Evolutionary conservation across 306 rosid species (phyloP).

Genomic region (Glycine latifolia): DNA sequence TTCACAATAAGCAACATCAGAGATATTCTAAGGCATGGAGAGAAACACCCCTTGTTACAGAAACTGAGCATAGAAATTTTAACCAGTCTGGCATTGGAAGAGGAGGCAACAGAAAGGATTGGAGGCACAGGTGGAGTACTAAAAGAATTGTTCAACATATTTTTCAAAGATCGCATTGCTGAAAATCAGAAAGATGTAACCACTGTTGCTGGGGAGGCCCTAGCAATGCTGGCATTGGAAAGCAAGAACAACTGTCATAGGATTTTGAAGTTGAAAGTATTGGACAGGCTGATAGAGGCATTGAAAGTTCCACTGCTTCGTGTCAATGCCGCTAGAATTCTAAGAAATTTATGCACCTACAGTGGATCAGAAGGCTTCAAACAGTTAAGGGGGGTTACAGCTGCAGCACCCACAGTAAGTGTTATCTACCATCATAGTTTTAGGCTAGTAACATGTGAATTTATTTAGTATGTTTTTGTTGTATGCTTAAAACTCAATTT

Average conservation of each 20-base stretch:
- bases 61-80: conserved; percentile 84
- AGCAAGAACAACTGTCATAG: conserved; percentile 77
- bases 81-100: conserved; percentile 81
- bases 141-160: conserved; percentile 74
- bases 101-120: conserved; percentile 80
- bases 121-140: conserved; percentile 92
- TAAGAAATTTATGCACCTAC: conserved; percentile 79
- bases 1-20: conserved; percentile 86
- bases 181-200: conserved; percentile 56
- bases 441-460: background rate
- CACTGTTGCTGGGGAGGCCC: conserved; percentile 88
- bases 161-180: conserved; percentile 55
- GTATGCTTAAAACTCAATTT: background rate
- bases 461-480: conserved; percentile 20
- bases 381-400: conserved; percentile 63
- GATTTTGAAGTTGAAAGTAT: conserved; percentile 61
- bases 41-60: conserved; percentile 70
- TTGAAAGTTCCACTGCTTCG: conserved; percentile 69
- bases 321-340: conserved; percentile 75
- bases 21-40: conserved; percentile 79
- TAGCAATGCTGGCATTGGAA: conserved; percentile 86
- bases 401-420: conserved; percentile 87
- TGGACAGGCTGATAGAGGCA: conserved; percentile 64
- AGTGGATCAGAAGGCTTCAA: conserved; percentile 65
- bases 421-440: conserved; percentile 27